Percentiles rank a stretch among this genome's conserved stretches.
Evolutionary conservation across 179 eudicot species (phyloP).

Genomic region (Actinidia chinensis): DNA sequence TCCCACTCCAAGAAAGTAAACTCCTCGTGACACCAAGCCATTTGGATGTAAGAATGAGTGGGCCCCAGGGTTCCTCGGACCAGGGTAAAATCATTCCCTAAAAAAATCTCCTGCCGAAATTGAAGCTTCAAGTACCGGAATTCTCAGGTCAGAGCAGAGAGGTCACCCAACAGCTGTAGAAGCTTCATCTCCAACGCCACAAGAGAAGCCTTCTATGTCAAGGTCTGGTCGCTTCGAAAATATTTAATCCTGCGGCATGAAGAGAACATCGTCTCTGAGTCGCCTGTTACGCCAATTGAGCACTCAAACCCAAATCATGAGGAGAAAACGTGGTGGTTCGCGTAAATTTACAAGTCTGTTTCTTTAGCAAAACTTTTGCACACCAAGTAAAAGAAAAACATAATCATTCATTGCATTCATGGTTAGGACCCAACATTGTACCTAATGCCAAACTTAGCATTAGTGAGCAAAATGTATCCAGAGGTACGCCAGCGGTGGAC

Average conservation of each 20-base stretch:
- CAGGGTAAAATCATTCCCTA: constrained; percentile 54
- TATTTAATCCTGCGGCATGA: constrained; percentile 73
- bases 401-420: not conserved
- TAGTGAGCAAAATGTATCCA: too few relatives aligned
- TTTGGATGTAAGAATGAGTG: constrained; percentile 35
- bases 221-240: constrained; percentile 73
- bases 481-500: too few relatives aligned
- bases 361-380: not conserved
- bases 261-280: constrained; percentile 66
- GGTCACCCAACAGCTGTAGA: constrained; percentile 42
- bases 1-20: constrained; percentile 77
- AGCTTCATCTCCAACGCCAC: constrained; percentile 47
- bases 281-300: constrained; percentile 60
- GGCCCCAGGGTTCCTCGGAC: constrained; percentile 48
- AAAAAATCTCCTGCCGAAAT: constrained; percentile 59
- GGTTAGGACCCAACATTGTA: not conserved
- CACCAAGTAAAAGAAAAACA: not conserved
- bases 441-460: too few relatives aligned
- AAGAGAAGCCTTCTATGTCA: constrained; percentile 51
- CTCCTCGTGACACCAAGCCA: constrained; percentile 59
- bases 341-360: constrained; percentile 41
- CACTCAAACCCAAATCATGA: constrained; percentile 59
- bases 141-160: constrained; percentile 53
- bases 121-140: constrained; percentile 62
- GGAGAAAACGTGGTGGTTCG: constrained; percentile 40